Base-by-base conservation (phyloP, 2,329 filamentous ascomycete genomes). In the Fusarium circinatum region DNA sequence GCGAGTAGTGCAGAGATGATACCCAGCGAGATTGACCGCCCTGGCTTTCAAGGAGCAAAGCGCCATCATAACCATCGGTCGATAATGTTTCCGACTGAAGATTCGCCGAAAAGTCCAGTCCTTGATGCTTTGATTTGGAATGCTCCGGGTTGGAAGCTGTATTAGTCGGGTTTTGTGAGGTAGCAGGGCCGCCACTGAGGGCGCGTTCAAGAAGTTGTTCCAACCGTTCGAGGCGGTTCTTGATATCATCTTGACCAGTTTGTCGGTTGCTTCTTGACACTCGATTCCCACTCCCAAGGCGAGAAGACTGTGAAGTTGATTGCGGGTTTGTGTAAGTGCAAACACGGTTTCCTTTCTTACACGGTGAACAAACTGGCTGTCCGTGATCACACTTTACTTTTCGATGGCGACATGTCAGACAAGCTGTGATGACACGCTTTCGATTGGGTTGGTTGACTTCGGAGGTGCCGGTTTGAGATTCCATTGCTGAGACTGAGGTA, bases 1-100 rank as follows among this genome's bases (percentile, higher is more conserved):
- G 58, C 36, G 58, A 52, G 58, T 61, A 61, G 48, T 61, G 58
- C 8, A 61, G 36, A 26, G 58, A 61, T 61, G 58, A 61, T 22
- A 61, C 36, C 58, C 58, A 61, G 28, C 58, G 58, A 5, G 58
- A 55, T 17, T 61, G 47, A 15, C 28, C 48, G 2, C 48, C 28
- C 10, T 36, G 18, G 28, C 18, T 24, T 30, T 55, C 58, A 8
- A 55, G 28, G n/a, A 61, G 58, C 36, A 61, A 61, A 28, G 58
- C 58, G 17, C 58, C 58, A 55, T 61, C 58, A 4, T 41, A 55
- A 18, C 58, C 58, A 42, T 61, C 47, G 20, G 28, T 5, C 12
- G 58, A 42, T 10, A 61, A 34, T 7, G 15, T 28, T n/a, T 55
- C 47, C 3, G 18, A 9, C 24, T 24, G 48, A 26, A 14, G 6